A percentile compares a stretch with the other conserved stretches of the same genome.
phyloP scores from a whole-genome alignment of 129 eudicot species.

The Flaveria linearis region DNA sequence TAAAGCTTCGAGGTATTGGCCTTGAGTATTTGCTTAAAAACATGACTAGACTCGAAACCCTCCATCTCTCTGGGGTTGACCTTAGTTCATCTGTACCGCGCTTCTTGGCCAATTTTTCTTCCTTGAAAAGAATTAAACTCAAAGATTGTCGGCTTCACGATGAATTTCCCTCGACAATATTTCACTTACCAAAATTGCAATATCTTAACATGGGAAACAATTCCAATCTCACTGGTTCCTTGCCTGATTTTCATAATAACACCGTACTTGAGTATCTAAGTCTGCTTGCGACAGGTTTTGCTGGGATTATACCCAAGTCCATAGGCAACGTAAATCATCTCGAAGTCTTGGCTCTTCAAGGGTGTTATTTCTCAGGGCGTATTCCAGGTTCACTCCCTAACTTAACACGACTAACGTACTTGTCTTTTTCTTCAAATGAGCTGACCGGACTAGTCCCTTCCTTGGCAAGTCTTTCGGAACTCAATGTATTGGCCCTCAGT shows the following conservation, averaged over 20 bases:
- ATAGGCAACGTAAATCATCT: conserved; percentile 25
- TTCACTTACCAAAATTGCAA: conserved; percentile 27
- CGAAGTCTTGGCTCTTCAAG: neutral
- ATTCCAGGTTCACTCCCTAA: conserved; percentile 24
- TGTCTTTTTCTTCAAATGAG: neutral
- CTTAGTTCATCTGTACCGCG: conserved; percentile 27
- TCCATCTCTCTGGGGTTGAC: conserved; percentile 24
- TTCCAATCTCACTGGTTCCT: conserved; percentile 25
- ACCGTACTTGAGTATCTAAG: conserved; percentile 20
- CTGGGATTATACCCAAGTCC: conserved; percentile 36
- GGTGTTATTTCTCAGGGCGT: conserved; percentile 4
- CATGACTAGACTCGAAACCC: conserved; percentile 32
- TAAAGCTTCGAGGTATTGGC: neutral
- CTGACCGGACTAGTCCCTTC: conserved; percentile 24
- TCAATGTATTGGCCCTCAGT: neutral
- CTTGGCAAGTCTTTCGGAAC: conserved; percentile 11
- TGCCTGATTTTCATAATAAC: neutral
- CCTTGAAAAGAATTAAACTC: conserved; percentile 4
- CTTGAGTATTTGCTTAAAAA: conserved; percentile 11
- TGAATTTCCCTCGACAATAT: conserved; percentile 27
- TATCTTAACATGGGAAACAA: conserved; percentile 12
- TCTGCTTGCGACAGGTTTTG: conserved; percentile 16
- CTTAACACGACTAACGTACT: conserved; percentile 19
- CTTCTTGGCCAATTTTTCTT: conserved; percentile 30
- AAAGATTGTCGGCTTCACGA: neutral